Percentiles rank a stretch among this genome's conserved stretches.
Evolutionary conservation across 768 basidiomycete genomes (phyloP).

Genomic region (Heimioporus sp.): DNA sequence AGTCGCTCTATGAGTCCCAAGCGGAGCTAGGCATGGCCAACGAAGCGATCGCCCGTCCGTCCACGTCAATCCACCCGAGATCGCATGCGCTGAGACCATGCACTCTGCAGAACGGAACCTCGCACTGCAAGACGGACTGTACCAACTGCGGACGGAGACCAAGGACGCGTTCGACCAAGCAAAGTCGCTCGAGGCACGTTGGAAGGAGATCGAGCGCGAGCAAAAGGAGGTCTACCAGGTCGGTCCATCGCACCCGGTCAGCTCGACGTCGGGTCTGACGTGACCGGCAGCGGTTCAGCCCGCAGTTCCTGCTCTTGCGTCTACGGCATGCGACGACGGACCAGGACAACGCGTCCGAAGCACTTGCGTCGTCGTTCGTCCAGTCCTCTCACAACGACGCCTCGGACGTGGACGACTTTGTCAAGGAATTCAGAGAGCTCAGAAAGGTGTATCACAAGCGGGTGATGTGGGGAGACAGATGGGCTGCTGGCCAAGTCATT

Average conservation of each 20-base stretch:
- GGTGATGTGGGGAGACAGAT: constrained; percentile 85
- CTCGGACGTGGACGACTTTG: constrained; percentile 78
- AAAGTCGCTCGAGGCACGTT: constrained; percentile 72
- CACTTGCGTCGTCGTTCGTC: constrained; percentile 79
- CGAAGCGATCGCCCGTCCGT: constrained; percentile 81
- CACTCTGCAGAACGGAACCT: constrained; percentile 64
- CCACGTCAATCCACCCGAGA: not conserved
- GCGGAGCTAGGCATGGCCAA: constrained; percentile 81
- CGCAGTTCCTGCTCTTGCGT: constrained; percentile 86
- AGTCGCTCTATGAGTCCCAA: constrained; percentile 71
- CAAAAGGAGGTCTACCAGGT: constrained; percentile 91
- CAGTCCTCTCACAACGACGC: constrained; percentile 47
- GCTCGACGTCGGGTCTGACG: constrained; percentile 8
- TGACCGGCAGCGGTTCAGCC: constrained; percentile 66
- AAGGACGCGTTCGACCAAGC: constrained; percentile 88
- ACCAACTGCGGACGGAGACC: constrained; percentile 75
- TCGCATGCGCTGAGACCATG: constrained; percentile 8
- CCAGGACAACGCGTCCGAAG: constrained; percentile 88
- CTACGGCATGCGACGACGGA: constrained; percentile 84
- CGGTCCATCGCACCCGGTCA: constrained; percentile 8
- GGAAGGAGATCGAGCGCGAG: constrained; percentile 86
- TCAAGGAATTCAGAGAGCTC: constrained; percentile 82
- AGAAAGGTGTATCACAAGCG: constrained; percentile 93
- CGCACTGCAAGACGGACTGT: constrained; percentile 70
- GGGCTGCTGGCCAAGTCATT: constrained; percentile 79